Base-by-base conservation (phyloP, 345 rosid genomes). In the Hevea brasiliensis region DNA sequence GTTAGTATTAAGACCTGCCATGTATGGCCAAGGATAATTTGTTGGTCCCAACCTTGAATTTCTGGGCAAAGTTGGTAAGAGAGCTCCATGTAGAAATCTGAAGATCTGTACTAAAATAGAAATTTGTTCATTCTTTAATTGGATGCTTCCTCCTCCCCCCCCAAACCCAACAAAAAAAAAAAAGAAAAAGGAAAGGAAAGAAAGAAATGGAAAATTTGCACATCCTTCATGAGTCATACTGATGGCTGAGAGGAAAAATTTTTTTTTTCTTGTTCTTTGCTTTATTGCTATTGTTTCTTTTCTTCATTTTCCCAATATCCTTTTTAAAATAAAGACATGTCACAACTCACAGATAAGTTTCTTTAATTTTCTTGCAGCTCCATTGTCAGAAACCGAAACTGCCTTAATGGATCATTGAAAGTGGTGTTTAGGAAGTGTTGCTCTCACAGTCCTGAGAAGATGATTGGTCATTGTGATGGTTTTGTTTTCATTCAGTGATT, bases 381-480 rank as follows among this genome's bases (percentile, higher is more conserved):
- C 97, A 55, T 76, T 91, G 11, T 89, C 94, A 58, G 97, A 91
- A 84, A 91, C 91, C 3, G 97, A 91, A 79, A 80, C 85, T 0
- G 94, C 97, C 40, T 79, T 91, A 82, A 88, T 91, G 94, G 94
- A 91, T 66, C 89, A 85, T 42, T 91, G 83, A 87, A 63, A n/a
- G 40, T 56, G 40, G 63, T 50, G 60, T 74, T 68, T 64, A 8
- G 71, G 60, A 47, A 47, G 11, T 68, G 69, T 41, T 48, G 26
- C 47, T 54, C 20, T 66, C 59, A 18, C 44, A 32, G 37, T 73
- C 54, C 14, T 23, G 72, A 53, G 67, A 64, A 68, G 66, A 72
- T 69, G 54, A 51, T 68, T 54, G 59, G 73, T 72, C 61, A 41
- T 23, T 79, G 54, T 54, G 77, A 70, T 75, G 75, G 74, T 79